A percentile compares a stretch with the other conserved stretches of the same genome.
Conservation (phyloP, 352 stramenopile species). For the Globisporangium recalcitrans region DNA sequence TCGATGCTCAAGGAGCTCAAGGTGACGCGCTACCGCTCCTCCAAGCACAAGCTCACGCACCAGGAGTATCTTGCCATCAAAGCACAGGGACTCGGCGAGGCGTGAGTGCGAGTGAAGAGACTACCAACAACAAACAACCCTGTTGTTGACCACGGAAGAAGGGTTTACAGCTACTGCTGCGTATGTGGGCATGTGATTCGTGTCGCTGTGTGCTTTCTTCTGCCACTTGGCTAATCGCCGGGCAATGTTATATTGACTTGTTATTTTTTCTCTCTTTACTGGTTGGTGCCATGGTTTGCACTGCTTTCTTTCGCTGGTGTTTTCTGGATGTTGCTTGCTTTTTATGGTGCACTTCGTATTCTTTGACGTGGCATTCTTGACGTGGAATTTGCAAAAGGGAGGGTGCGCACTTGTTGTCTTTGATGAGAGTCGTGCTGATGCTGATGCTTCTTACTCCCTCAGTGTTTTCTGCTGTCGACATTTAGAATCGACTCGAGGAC, state of each 20-base stretch:
- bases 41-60: constrained; percentile 81
- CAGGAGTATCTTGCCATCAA: constrained; percentile 73
- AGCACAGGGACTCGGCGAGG: constrained; percentile 16
- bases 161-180: not conserved
- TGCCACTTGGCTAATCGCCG: not conserved
- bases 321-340: not conserved
- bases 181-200: not conserved
- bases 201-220: not conserved
- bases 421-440: not conserved
- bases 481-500: constrained; percentile 13
- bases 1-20: constrained; percentile 58
- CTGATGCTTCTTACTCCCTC: not conserved
- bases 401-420: not conserved
- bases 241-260: not conserved
- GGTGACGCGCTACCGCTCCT: constrained; percentile 76
- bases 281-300: not conserved
- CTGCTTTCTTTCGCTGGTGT: not conserved
- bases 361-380: not conserved
- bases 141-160: not conserved
- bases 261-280: constrained; percentile 4
- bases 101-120: constrained; percentile 3
- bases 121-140: not conserved
- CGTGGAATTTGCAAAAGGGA: not conserved
- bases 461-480: not conserved
- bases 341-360: not conserved